These are phyloP conservation scores for Salicornia ramosissima DNA, from an alignment of 148 eudicot genomes.

Conservation along the genomic window DNA sequence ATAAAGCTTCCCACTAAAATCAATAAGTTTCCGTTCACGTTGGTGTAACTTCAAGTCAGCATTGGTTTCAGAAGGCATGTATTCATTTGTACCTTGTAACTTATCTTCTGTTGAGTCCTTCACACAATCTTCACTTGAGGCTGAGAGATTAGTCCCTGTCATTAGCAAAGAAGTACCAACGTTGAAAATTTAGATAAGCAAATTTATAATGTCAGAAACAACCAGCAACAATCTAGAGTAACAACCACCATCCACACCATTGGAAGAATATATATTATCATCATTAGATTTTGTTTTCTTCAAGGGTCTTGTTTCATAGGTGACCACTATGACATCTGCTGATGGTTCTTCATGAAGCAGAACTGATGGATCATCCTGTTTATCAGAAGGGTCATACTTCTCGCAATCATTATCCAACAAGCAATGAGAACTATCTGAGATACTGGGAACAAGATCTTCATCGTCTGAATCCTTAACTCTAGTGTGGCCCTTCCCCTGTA, in stretches of 20 bases:
- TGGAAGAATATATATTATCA: conserved; percentile 31
- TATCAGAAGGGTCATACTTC: conserved; percentile 21
- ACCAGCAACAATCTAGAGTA: not conserved
- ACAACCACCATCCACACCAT: conserved; percentile 42
- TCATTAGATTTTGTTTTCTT: conserved; percentile 61
- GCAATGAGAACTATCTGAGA: conserved; percentile 34
- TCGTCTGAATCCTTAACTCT: conserved; percentile 38
- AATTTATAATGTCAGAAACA: not conserved
- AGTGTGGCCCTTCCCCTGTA: conserved; percentile 44
- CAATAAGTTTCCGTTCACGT: conserved; percentile 89
- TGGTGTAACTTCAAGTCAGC: conserved; percentile 58
- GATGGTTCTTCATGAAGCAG: conserved; percentile 33
- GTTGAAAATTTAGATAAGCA: conserved; percentile 5
- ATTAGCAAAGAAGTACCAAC: conserved; percentile 8
- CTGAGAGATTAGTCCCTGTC: conserved; percentile 31
- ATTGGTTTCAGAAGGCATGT: conserved; percentile 50
- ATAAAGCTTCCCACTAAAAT: conserved; percentile 79
- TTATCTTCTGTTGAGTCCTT: conserved; percentile 28
- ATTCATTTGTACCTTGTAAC: conserved; percentile 23
- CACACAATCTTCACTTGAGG: conserved; percentile 31
- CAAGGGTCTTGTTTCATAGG: conserved; percentile 55
- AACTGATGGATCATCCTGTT: conserved; percentile 24
- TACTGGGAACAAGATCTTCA: conserved; percentile 33
- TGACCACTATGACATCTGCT: conserved; percentile 22
- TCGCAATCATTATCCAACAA: conserved; percentile 40